Percentiles rank a stretch among this genome's conserved stretches.
Conservation (phyloP, 2,329 filamentous ascomycete species). For the Talaromyces sp. region DNA sequence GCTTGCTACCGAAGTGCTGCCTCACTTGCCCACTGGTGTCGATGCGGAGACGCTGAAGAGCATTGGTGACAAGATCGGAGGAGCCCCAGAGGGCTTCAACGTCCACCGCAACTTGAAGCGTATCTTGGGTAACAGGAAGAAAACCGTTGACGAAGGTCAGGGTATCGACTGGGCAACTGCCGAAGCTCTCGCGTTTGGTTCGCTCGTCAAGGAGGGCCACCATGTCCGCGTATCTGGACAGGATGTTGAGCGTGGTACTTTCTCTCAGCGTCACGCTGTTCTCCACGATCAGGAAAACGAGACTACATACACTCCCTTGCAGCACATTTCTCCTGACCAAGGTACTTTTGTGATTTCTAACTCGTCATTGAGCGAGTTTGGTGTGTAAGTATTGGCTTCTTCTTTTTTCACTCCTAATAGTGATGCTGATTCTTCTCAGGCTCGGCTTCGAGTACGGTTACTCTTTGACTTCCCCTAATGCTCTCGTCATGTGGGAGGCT, state of each 20-base stretch:
- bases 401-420: not conserved
- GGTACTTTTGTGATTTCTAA: conserved; percentile 95
- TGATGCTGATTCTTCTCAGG: conserved; percentile 52
- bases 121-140: conserved; percentile 82
- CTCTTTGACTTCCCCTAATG: conserved; percentile 92
- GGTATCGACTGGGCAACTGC: conserved; percentile 97
- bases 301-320: conserved; percentile 84
- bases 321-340: conserved; percentile 84
- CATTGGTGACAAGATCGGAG: conserved; percentile 75
- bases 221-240: conserved; percentile 97
- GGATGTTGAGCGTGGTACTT: conserved; percentile 98
- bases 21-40: conserved; percentile 82
- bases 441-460: conserved; percentile 99
- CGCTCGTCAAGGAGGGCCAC: conserved; percentile 85
- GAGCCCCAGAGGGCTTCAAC: conserved; percentile 75
- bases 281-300: conserved; percentile 97
- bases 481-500: conserved; percentile 98
- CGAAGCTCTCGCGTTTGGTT: conserved; percentile 90
- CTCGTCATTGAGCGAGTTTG: conserved; percentile 75
- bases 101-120: conserved; percentile 95
- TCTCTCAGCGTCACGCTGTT: conserved; percentile 95
- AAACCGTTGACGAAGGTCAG: conserved; percentile 85
- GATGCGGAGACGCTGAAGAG: conserved; percentile 67
- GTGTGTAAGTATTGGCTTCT: conserved; percentile 46
- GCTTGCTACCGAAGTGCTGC: conserved; percentile 85